These are phyloP conservation scores for Fusarium buxicola DNA, from an alignment of 2,329 filamentous ascomycete genomes.

Conservation along the genomic window DNA sequence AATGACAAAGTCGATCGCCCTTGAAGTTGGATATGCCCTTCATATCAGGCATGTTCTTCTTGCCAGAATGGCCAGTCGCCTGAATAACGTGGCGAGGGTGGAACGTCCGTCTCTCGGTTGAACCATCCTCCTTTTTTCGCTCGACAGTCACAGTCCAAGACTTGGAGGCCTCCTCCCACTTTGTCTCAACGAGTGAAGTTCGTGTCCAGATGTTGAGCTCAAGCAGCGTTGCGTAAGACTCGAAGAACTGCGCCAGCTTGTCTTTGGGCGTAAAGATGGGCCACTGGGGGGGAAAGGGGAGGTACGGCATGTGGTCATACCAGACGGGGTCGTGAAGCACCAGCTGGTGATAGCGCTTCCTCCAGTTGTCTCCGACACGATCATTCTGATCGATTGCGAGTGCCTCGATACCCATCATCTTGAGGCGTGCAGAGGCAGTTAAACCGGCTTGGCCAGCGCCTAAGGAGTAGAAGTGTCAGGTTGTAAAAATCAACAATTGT, in stretches of 20 bases:
- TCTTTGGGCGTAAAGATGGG: conserved; percentile 79
- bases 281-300: conserved; percentile 73
- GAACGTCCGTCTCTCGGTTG: conserved; percentile 64
- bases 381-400: conserved; percentile 70
- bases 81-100: conserved; percentile 73
- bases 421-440: conserved; percentile 67
- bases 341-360: conserved; percentile 70
- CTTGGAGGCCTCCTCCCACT: conserved; percentile 62
- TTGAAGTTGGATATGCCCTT: conserved; percentile 68
- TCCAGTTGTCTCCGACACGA: conserved; percentile 73
- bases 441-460: conserved; percentile 72
- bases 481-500: accelerated
- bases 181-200: conserved; percentile 60
- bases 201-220: conserved; percentile 76
- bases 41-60: conserved; percentile 70
- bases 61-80: conserved; percentile 75
- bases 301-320: conserved; percentile 71
- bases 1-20: conserved; percentile 71
- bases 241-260: conserved; percentile 76
- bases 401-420: conserved; percentile 66
- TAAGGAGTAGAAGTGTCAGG: conserved; percentile 30
- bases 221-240: conserved; percentile 71
- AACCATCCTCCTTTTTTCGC: conserved; percentile 61
- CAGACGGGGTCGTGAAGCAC: conserved; percentile 76
- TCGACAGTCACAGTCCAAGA: conserved; percentile 67